Evolutionary conservation across 176 grass and related monocot species (phyloP), one percentile per base, ranked within the genome.

Genomic region (Carex myosuroides): DNA sequence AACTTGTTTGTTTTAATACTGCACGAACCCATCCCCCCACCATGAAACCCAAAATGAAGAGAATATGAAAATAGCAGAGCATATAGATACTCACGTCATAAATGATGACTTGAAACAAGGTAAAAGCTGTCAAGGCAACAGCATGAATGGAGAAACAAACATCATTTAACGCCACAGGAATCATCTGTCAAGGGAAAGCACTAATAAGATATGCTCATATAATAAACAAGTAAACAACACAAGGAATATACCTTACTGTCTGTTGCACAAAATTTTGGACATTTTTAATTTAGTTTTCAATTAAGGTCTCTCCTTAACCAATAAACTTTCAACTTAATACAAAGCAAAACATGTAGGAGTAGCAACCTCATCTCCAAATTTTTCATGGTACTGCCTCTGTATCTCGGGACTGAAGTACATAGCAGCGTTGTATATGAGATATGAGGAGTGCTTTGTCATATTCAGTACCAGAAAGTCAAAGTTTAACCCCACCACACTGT

Each of bases 131-230:
- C 82, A 98, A 89, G 52, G 92, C 78, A 85, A 98, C 95, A 54
- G 95, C 95, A 69, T 98, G 95, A 79, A 90, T 32, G 53, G 95
- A 98, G 84, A 98, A 98, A 71, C 90, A 92, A 84, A 98, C 95
- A 81, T 98, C 95, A 89, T 94, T 98, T 87, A 92, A 90, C 53
- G 95, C 92, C 52, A 98, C 95, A 80, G 95, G 95, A 88, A 98
- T 98, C 86, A 98, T 85, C 95, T 98, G 83, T 60, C 26, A 88
- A 88, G 86, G 53, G 56, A 32, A 88, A 77, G 73, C 46, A 77
- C 50, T 30, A 55, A 24, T 77, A 21, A 77, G 46, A 56, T 4
- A 77, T 6, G 13, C 39, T 73, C 70, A 73, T 73, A 50, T 13
- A 48, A 22, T 50, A 50, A 73, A 20, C 41, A 77, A 48, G 13